Conservation (phyloP, 2,329 filamentous ascomycete genomes). For the Botrytis aclada region DNA sequence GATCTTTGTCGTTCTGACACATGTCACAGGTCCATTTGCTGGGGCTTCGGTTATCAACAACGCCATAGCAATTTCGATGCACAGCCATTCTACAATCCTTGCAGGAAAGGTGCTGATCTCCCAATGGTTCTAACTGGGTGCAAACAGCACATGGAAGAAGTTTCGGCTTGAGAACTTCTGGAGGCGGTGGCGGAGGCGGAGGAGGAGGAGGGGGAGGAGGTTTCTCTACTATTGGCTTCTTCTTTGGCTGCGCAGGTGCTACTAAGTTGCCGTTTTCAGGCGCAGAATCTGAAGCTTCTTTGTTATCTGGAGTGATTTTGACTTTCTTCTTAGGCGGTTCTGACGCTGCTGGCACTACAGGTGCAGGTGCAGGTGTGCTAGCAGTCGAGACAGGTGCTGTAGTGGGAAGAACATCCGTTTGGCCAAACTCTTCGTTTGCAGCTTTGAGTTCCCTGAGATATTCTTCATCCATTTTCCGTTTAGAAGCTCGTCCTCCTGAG, state of each 20-base stretch:
- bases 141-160: slow-evolving; percentile 84
- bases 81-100: slow-evolving; percentile 87
- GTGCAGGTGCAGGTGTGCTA: slow-evolving; percentile 30
- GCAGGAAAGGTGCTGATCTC: slow-evolving; percentile 73
- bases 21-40: slow-evolving; percentile 94
- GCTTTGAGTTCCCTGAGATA: slow-evolving; percentile 69
- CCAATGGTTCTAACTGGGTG: slow-evolving; percentile 65
- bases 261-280: slow-evolving; percentile 43
- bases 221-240: slow-evolving; percentile 52
- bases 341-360: slow-evolving; percentile 32
- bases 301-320: slow-evolving; percentile 50
- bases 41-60: slow-evolving; percentile 61
- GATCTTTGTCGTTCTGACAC: slow-evolving; percentile 90
- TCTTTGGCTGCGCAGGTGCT: slow-evolving; percentile 41
- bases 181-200: slow-evolving; percentile 62
- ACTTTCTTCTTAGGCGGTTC: slow-evolving; percentile 65
- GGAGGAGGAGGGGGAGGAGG: slow-evolving; percentile 56
- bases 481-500: slow-evolving; percentile 77
- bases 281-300: slow-evolving; percentile 46
- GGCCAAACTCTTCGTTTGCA: slow-evolving; percentile 58
- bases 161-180: slow-evolving; percentile 75
- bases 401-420: slow-evolving; percentile 41
- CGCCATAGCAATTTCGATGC: slow-evolving; percentile 89
- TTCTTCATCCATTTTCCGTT: slow-evolving; percentile 88
- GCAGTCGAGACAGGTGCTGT: slow-evolving; percentile 26